These are phyloP conservation scores for Psilocybe tampanensis DNA, from an alignment of 768 basidiomycete species.

Conservation along the genomic window DNA sequence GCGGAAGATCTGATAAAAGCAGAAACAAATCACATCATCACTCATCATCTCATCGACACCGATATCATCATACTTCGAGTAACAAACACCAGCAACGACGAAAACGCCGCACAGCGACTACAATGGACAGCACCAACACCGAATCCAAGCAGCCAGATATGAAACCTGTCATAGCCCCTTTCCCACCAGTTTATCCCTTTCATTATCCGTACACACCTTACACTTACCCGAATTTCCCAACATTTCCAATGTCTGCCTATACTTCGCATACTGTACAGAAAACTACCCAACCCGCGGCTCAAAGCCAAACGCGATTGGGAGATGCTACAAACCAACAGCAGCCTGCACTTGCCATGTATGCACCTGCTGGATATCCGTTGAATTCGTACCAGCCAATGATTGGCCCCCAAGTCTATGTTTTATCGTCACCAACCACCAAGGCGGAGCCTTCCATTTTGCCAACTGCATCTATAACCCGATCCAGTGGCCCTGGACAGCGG, in stretches of 20 bases:
- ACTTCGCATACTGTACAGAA: slow-evolving; percentile 15
- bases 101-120: slow-evolving; percentile 15
- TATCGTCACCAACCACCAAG: not conserved
- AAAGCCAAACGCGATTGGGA: not conserved
- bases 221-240: slow-evolving; percentile 30
- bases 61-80: slow-evolving; percentile 20
- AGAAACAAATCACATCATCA: slow-evolving; percentile 26
- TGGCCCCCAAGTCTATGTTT: slow-evolving; percentile 20
- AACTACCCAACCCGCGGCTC: slow-evolving; percentile 18
- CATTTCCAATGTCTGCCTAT: slow-evolving; percentile 22
- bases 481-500: not conserved
- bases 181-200: slow-evolving; percentile 33
- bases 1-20: slow-evolving; percentile 15
- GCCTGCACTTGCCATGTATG: slow-evolving; percentile 20
- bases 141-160: not conserved
- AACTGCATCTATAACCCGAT: not conserved
- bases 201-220: slow-evolving; percentile 20
- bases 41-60: slow-evolving; percentile 24
- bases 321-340: slow-evolving; percentile 1
- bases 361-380: slow-evolving; percentile 28
- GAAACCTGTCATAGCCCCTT: slow-evolving; percentile 13
- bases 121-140: slow-evolving; percentile 16
- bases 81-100: slow-evolving; percentile 7
- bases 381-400: slow-evolving; percentile 32
- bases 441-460: not conserved